Evolutionary conservation across 2,329 filamentous ascomycete species (phyloP), one percentile per base, ranked within the genome.

Genomic region (Cladosporium sp.): DNA sequence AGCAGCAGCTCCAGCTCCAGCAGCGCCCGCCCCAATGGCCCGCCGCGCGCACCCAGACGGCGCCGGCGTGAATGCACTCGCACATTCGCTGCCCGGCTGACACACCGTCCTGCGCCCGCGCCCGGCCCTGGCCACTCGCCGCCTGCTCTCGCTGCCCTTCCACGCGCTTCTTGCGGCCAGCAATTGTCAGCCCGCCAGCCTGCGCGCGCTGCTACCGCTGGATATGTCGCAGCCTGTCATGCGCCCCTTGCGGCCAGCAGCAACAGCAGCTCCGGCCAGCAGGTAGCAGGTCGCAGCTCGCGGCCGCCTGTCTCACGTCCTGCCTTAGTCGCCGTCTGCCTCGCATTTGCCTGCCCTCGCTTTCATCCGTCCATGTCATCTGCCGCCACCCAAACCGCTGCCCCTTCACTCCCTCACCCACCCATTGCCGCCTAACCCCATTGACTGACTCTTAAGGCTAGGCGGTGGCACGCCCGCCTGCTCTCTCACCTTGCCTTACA

Each of bases 361-460:
- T 43, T 43, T 28, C 40, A n/a, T 40, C 46, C 48, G 48, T 32
- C 42, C 42, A 43, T 43, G 48, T 50, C 48, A 50, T 50, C 48
- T 50, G 48, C 48, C 48, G 48, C 48, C 46, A 49, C 46, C 18
- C 46, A 28, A 28, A 28, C 22, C 22, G 22, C 22, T 7, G 22
- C 22, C 22, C 22, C n/a, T 35, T 38, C 11, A 14, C 35, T 14
- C 16, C 16, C 48, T 18, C 40, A 42, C 32, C 41, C 28, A 34
- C 40, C 16, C 48, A 43, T 50, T 50, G 48, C 48, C 38, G 48
- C 48, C 48, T 50, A 50, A 50, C 38, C 40, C 48, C 48, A 50
- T 50, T 50, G 48, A 50, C 48, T 50, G 48, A 50, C 48, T 50
- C 48, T 50, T 50, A 50, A 50, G 48, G 40, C 48, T 50, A 34